These are phyloP conservation scores for Olyra latifolia DNA, from an alignment of 176 grass and related monocot genomes.

Conservation along the genomic window DNA sequence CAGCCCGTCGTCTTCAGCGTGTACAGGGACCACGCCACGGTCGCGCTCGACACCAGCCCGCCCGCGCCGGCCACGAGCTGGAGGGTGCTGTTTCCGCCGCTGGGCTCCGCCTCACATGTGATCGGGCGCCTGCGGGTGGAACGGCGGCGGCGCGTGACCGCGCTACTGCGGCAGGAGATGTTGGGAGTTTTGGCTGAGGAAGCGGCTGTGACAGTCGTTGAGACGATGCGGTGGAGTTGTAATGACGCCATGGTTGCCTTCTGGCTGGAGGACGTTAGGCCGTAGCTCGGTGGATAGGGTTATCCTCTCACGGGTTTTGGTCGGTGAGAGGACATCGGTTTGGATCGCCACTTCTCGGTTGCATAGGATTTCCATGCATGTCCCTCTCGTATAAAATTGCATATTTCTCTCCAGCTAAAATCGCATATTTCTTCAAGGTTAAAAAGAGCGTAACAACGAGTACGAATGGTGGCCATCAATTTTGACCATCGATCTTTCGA, in stretches of 20 bases:
- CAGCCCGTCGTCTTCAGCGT: slow-evolving; percentile 72
- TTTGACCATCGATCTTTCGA: no score
- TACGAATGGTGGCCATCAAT: no score
- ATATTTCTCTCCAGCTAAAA: no score
- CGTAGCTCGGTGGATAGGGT: not conserved
- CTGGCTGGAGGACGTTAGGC: not conserved
- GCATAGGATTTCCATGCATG: no score
- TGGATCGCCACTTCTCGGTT: no score
- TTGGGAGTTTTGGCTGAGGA: not conserved
- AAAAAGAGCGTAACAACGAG: no score
- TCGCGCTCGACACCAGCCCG: slow-evolving; percentile 51
- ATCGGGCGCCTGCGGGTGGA: not conserved
- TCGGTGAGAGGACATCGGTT: no score
- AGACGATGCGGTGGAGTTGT: slow-evolving; percentile 11
- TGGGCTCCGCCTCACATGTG: slow-evolving; percentile 49
- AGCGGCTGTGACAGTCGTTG: not conserved
- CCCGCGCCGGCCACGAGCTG: slow-evolving; percentile 43
- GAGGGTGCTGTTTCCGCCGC: slow-evolving; percentile 41
- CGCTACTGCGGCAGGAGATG: not conserved
- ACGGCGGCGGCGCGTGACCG: not conserved
- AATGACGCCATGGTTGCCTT: slow-evolving; percentile 34
- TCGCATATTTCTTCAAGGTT: no score
- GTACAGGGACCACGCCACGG: slow-evolving; percentile 77
- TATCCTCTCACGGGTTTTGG: no score
- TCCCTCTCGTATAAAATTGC: no score